A percentile compares a stretch with the other conserved stretches of the same genome.
Conservation (phyloP, 2,329 filamentous ascomycete species). For the Trichoderma sp. region DNA sequence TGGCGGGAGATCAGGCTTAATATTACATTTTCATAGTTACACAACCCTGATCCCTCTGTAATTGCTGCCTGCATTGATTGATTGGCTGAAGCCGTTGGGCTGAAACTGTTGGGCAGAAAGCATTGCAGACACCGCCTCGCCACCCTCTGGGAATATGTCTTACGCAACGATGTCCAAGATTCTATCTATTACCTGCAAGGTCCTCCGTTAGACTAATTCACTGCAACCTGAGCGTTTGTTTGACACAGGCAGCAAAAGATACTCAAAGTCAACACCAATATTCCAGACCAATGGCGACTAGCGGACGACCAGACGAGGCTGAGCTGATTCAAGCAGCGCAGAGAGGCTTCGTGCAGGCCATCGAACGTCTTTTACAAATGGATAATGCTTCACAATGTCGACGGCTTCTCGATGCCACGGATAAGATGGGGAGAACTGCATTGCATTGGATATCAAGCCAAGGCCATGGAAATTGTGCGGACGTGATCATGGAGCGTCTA, state of each 20-base stretch:
- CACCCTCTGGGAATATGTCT: not conserved
- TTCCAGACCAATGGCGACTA: not conserved
- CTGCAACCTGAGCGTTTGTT: no score
- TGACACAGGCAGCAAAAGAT: not conserved
- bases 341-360: not conserved
- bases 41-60: not conserved
- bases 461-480: not conserved
- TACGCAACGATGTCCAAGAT: not conserved
- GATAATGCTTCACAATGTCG: no score
- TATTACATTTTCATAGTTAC: no score
- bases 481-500: not conserved
- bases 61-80: not conserved
- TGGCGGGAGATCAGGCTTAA: no score
- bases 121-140: not conserved
- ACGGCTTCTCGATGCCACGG: not conserved
- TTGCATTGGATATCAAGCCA: not conserved
- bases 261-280: not conserved
- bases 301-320: not conserved
- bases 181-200: no score
- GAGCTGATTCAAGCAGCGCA: not conserved
- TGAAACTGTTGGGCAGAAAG: not conserved
- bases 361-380: not conserved
- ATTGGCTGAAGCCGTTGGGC: not conserved
- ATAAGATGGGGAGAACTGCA: not conserved
- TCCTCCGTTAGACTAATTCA: not conserved